Base-by-base conservation (phyloP, 139 green algal species). In the Yamagishiella unicocca region DNA sequence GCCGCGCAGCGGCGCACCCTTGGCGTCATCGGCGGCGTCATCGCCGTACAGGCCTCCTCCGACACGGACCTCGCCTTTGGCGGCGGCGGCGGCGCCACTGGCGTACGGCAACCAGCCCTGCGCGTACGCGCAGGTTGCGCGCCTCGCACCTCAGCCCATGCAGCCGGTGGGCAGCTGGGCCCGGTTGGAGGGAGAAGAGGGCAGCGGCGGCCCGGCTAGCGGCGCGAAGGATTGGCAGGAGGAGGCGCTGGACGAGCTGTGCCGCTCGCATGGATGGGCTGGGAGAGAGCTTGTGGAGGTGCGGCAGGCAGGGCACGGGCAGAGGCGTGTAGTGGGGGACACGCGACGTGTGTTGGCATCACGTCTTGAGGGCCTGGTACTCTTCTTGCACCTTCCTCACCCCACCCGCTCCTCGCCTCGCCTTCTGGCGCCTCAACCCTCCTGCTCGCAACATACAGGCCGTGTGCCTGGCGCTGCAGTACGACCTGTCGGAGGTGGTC, bases 231-330 rank as follows among this genome's bases (percentile, higher is more conserved):
- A 2, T 7, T 86, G 80, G 80, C 43, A 78, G 80, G 0, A 4
- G 42, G 62, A 3, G 19, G 80, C 64, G n/a, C 21, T 86, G 80
- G 80, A 77, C 0, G 43, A 86, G 62, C 80, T 86, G 43, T 86
- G 80, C 10, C 62, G 80, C 0, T 42, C 43, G 8, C 80, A 86
- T 31, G 25, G 7, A n/a, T 78, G 62, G 80, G 80, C 80, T 12
- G 79, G 42, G 31, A 42, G 80, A 27, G 80, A 86, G 2, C 43
- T 86, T 7, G 17, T 86, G 1, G 80, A 85, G 78, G 78, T 85
- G 58, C 8, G 38, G 22, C 27, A 7, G 68, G 68, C 22, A 2
- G 37, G 27, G 19, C 2, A 4, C 4, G 19, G 38, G 66, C 4
- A 29, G 66, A 9, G 66, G 2, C 7, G 33, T 12, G 5, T 25